Base-by-base conservation (phyloP, 768 basidiomycete genomes). In the Trichaptum fuscoviolaceum region DNA sequence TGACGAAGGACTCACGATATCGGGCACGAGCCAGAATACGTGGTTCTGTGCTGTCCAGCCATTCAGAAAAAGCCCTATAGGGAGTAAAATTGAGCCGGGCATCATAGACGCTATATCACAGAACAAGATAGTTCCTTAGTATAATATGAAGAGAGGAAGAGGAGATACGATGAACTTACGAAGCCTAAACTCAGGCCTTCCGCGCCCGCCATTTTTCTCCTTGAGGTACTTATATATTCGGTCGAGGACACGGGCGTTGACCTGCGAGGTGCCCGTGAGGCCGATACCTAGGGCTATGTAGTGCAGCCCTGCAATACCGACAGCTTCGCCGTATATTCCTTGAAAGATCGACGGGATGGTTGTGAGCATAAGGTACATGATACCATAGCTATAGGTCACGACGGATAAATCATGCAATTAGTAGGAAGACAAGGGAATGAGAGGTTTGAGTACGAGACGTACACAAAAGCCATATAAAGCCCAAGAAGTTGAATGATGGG, bases 41-140 rank as follows among this genome's bases (percentile, higher is more conserved):
- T 67, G 67, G 2, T 69, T 60, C 66, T 80, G 73, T 1, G 76
- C 73, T 4, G 74, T 72, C 75, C 78, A 81, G 8, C 78, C 77
- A 69, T 76, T 76, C 52, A 80, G 72, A 62, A 79, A 71, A 20
- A 79, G 70, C 0, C 78, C 78, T 42, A 77, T 65, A 0, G 79
- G 78, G 36, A 80, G 72, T n/a, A 75, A 58, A 24, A 73, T 26
- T 18, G 58, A 61, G 27, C 68, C 68, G 10, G 58, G n/a, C n/a
- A 67, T 35, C 65, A 69, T 64, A 17, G 63, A 63, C 17, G 77
- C 67, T 35, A 76, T 74, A 30, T 30, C 30, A 30, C 25, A 78
- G 8, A 65, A 64, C 64, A 62, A 64, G 57, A n/a, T 26, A 25
- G 10, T 52, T 52, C 3, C 4, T 52, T 12, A 52, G 42, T 52